Conservation (phyloP, 345 rosid genomes). For the Lumnitzera littorea region DNA sequence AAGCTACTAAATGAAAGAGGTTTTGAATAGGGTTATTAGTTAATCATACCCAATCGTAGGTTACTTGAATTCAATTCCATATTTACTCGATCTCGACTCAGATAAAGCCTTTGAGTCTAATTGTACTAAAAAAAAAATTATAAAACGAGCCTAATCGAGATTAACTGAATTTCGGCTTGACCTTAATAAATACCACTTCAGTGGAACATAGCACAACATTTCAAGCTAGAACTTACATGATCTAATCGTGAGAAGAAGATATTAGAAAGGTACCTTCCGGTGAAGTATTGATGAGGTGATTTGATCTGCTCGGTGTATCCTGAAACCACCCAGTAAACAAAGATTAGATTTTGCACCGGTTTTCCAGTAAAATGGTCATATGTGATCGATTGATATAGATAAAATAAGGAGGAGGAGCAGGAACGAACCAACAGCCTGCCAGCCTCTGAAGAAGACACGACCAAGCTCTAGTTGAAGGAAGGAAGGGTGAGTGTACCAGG, state of each 20-base stretch:
- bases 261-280: constrained; percentile 52
- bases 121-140: too few relatives aligned
- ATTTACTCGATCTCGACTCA: too few relatives aligned
- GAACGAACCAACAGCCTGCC: constrained; percentile 79
- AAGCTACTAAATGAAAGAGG: too few relatives aligned
- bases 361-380: neutral
- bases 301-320: constrained; percentile 69
- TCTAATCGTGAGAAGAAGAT: neutral
- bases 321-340: constrained; percentile 13
- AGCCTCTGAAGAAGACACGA: constrained; percentile 67
- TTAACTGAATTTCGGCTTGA: neutral
- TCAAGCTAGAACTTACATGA: too few relatives aligned
- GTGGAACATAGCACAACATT: too few relatives aligned
- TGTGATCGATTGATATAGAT: neutral
- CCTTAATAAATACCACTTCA: too few relatives aligned
- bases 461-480: constrained; percentile 52
- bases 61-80: too few relatives aligned
- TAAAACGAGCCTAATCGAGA: neutral
- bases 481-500: constrained; percentile 72
- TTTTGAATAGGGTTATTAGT: too few relatives aligned
- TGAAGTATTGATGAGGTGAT: constrained; percentile 57
- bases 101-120: too few relatives aligned
- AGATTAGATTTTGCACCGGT: neutral
- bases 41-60: too few relatives aligned
- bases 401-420: neutral